phyloP scores from a whole-genome alignment of 805 yeast genomes.

The Metschnikowia similis region DNA sequence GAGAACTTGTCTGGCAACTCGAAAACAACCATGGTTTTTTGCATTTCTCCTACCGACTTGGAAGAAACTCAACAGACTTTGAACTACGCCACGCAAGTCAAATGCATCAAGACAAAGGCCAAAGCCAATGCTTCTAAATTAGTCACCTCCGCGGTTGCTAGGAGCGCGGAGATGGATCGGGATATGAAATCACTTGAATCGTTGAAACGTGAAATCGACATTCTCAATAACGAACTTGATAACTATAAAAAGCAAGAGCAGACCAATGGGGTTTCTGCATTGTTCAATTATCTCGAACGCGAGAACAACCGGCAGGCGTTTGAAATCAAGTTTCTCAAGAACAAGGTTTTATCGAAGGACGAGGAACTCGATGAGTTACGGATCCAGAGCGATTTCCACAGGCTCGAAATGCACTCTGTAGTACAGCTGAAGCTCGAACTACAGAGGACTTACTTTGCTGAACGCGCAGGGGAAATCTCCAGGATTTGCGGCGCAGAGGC shows the following conservation, averaged over 20 bases:
- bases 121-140: slow-evolving; percentile 32
- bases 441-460: slow-evolving; percentile 6
- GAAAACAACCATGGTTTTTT: slow-evolving; percentile 85
- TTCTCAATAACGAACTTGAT: slow-evolving; percentile 21
- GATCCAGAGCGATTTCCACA: slow-evolving; percentile 15
- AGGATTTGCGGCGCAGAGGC: slow-evolving; percentile 6
- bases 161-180: slow-evolving; percentile 26
- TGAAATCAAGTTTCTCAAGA: slow-evolving; percentile 32
- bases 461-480: slow-evolving; percentile 5
- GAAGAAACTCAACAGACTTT: slow-evolving; percentile 75
- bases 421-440: slow-evolving; percentile 3
- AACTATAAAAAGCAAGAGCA: slow-evolving; percentile 6
- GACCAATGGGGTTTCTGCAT: slow-evolving; percentile 19
- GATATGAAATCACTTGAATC: slow-evolving; percentile 26
- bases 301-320: slow-evolving; percentile 28
- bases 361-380: slow-evolving; percentile 22
- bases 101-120: slow-evolving; percentile 62
- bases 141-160: slow-evolving; percentile 26
- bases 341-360: slow-evolving; percentile 16
- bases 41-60: slow-evolving; percentile 74
- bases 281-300: slow-evolving; percentile 29
- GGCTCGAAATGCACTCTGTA: slow-evolving; percentile 6
- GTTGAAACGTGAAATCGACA: slow-evolving; percentile 29
- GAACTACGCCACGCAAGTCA: slow-evolving; percentile 74
- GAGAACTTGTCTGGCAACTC: slow-evolving; percentile 81